phyloP scores from a whole-genome alignment of 106 monocot genomes.

The Vanilla planifolia region DNA sequence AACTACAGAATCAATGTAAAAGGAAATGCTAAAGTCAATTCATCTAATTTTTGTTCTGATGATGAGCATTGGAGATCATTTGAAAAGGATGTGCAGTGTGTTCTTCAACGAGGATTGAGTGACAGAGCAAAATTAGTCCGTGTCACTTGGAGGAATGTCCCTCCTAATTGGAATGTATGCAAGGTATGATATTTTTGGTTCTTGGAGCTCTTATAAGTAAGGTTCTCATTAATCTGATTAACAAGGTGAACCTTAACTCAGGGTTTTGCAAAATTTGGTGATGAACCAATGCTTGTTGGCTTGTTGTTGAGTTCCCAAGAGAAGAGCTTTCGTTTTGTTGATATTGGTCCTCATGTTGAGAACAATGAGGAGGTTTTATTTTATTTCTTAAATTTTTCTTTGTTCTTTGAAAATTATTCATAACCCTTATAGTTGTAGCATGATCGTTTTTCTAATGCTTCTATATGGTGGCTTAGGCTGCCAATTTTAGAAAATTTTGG shows the following conservation, averaged over 20 bases:
- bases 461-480: conserved; percentile 28
- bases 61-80: conserved; percentile 62
- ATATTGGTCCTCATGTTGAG: conserved; percentile 79
- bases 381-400: conserved; percentile 4
- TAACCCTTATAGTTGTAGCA: too few relatives aligned
- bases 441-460: conserved; percentile 1
- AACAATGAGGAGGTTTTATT: conserved; percentile 61
- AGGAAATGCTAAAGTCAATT: conserved; percentile 27
- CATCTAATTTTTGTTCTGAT: conserved; percentile 58
- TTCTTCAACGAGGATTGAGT: conserved; percentile 49
- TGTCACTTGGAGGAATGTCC: conserved; percentile 58
- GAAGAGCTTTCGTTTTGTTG: conserved; percentile 59
- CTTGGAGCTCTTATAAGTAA: background rate
- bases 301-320: conserved; percentile 56
- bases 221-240: background rate
- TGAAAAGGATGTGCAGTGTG: conserved; percentile 55
- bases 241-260: conserved; percentile 14
- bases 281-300: conserved; percentile 72
- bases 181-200: conserved; percentile 42
- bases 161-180: conserved; percentile 60
- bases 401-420: background rate
- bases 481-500: conserved; percentile 89
- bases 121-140: conserved; percentile 80
- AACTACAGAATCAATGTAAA: conserved; percentile 70
- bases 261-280: conserved; percentile 69